Base-by-base conservation (phyloP, 2,329 filamentous ascomycete species). In the Rachicladosporium sp. region DNA sequence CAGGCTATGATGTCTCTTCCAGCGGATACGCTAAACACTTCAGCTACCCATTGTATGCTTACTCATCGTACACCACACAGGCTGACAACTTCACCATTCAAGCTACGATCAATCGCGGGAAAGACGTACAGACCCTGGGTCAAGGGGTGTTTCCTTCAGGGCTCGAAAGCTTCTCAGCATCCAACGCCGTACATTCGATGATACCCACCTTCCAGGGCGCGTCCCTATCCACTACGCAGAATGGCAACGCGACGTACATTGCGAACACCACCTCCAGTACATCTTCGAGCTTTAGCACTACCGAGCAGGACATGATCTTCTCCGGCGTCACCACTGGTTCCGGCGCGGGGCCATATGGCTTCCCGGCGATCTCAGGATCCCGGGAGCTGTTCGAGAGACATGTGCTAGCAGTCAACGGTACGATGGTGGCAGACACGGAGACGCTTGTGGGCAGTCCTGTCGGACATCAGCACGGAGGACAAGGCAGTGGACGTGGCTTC, bases 1-100 rank as follows among this genome's bases (percentile, higher is more conserved):
- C 57, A 0, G 76, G 76, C 4, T 55, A 56, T 1, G 70, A 72
- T 35, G 48, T 52, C 48, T 61, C 45, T 44, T 54, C 58, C 1
- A 51, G 48, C 27, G 56, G 52, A 3, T 69, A 66, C 40, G 51
- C 52, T 7, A 58, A 62, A 19, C 55, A 46, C 4, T 81, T 78
- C 53, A 58, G 57, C 6, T 85, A 81, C 50, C 80, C 80, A 0
- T 57, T 84, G 1, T 68, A 64, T 48, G 73, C 73, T 35, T 73
- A 73, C 49, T 71, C 68, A 10, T 69, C 68, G 2, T 70, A 70
- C 40, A 53, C 56, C 10, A 54, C 63, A 9, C 52, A 66, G 19
- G 38, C 63, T 2, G 54, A 63, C 10, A 62, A 61, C 35, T 59
- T 65, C 37, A 64, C 62, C 2, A 67, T 72, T 40, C 51, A 62